Base-by-base conservation (phyloP, 2,329 filamentous ascomycete genomes). In the Colletotrichum lupini region DNA sequence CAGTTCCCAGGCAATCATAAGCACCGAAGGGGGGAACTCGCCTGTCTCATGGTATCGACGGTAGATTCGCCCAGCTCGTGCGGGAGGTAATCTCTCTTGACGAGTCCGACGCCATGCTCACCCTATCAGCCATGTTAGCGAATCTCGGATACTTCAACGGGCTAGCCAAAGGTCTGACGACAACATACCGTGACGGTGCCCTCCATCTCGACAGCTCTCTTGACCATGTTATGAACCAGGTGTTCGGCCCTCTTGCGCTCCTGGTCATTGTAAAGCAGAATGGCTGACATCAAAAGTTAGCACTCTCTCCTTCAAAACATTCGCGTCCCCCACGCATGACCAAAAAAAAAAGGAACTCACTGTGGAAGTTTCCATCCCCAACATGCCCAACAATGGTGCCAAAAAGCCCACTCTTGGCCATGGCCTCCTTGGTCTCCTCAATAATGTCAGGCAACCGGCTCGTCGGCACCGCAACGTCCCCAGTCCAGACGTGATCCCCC, bases 381-480 rank as follows among this genome's bases (percentile, higher is more conserved):
- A 93, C 92, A 78, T 94, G 92, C 0, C 92, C 92, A 4, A 94
- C 92, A 74, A 94, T 87, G 28, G 84, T 84, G 1, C 81, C 83
- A 68, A 83, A 83, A 61, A 87, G 76, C 1, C 85, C 85, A 62
- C 84, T 86, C 80, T 79, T 82, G 71, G 77, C 78, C 75, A 87
- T 80, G 24, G 85, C 82, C 69, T 82, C 81, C 80, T 86, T 86
- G 1, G 94, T 95, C 82, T 93, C 89, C 81, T 95, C 93, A 76
- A 96, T 95, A 72, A 95, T 91, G 75, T 93, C 89, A 4, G 94
- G 90, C 77, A 97, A 81, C 73, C 88, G 86, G 75, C 90, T 93
- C 81, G 97, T 92, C 16, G 94, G 94, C 67, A 97, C 94, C 0
- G 94, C 94, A 12, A 97, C 94, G 79, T 97, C 94, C 1, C 93